Evolutionary conservation across 1,284 basidiomycete genomes (phyloP).

Genomic region (Trichosporon ovoides): DNA sequence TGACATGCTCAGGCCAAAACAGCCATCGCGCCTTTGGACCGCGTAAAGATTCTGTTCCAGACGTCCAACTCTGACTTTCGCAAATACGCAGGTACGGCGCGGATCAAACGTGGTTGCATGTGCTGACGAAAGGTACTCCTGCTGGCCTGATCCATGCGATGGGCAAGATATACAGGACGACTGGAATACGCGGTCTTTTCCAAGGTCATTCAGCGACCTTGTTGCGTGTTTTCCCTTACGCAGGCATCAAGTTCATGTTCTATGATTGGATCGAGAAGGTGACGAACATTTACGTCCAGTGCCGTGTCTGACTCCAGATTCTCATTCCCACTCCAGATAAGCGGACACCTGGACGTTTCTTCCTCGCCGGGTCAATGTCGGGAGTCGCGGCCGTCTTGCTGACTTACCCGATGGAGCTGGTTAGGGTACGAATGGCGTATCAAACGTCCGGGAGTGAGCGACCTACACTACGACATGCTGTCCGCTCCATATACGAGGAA

Average conservation of each 20-base stretch:
- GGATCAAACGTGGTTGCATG: not conserved
- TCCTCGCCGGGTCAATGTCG: conserved; percentile 79
- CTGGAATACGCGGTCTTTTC: conserved; percentile 74
- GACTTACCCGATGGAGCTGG: conserved; percentile 92
- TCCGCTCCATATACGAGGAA: conserved; percentile 56
- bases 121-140: conserved; percentile 33
- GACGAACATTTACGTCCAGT: conserved; percentile 38
- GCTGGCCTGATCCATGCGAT: conserved; percentile 70
- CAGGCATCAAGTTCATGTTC: conserved; percentile 95
- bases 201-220: conserved; percentile 93
- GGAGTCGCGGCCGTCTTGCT: conserved; percentile 82
- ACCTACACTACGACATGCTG: conserved; percentile 60
- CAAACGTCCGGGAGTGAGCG: conserved; percentile 59
- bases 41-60: conserved; percentile 99
- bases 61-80: conserved; percentile 91
- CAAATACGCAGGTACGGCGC: conserved; percentile 73
- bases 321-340: conserved; percentile 77
- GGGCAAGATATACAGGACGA: conserved; percentile 66
- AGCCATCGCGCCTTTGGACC: conserved; percentile 90
- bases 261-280: conserved; percentile 84
- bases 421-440: conserved; percentile 92
- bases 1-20: conserved; percentile 74
- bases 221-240: conserved; percentile 78
- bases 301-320: conserved; percentile 44
- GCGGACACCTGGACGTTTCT: conserved; percentile 77